phyloP scores from a whole-genome alignment of 2,329 filamentous ascomycete species.

The Teratosphaeria gauchensis region DNA sequence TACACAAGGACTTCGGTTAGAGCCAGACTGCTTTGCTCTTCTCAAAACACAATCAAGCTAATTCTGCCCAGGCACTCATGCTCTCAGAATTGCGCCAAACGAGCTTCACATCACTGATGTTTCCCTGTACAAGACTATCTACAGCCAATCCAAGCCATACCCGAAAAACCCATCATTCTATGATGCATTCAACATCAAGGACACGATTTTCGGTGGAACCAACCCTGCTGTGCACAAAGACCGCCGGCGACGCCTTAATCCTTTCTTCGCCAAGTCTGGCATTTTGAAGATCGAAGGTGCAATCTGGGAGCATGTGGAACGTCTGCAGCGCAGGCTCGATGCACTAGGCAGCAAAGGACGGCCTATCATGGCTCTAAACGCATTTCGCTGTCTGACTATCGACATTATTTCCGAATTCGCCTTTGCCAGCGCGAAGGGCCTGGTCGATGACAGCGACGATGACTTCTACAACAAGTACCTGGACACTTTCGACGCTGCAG shows the following conservation, averaged over 20 bases:
- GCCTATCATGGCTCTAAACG: slow-evolving; percentile 1
- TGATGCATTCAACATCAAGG: neutral
- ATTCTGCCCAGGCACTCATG: neutral
- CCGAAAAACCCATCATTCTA: neutral
- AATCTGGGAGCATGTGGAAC: neutral
- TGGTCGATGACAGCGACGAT: slow-evolving; percentile 1
- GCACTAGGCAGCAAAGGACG: neutral
- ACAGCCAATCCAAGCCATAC: slow-evolving; percentile 1
- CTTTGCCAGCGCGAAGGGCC: neutral
- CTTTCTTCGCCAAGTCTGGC: slow-evolving; percentile 1
- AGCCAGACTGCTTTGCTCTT: neutral
- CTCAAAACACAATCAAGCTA: neutral
- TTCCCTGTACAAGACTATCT: slow-evolving; percentile 1
- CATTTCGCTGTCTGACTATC: slow-evolving; percentile 2
- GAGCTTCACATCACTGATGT: slow-evolving; percentile 1
- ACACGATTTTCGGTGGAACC: neutral
- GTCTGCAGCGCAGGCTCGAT: neutral
- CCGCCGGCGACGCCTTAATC: neutral
- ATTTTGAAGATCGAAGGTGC: neutral
- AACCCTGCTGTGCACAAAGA: slow-evolving; percentile 1
- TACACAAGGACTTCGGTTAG: neutral
- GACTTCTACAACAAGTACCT: neutral
- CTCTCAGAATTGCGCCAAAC: slow-evolving; percentile 3
- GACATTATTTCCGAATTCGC: slow-evolving; percentile 3
- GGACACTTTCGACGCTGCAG: neutral